These are phyloP conservation scores for Fonsecaea multimorphosa DNA, from an alignment of 2,329 filamentous ascomycete species.

Conservation along the genomic window DNA sequence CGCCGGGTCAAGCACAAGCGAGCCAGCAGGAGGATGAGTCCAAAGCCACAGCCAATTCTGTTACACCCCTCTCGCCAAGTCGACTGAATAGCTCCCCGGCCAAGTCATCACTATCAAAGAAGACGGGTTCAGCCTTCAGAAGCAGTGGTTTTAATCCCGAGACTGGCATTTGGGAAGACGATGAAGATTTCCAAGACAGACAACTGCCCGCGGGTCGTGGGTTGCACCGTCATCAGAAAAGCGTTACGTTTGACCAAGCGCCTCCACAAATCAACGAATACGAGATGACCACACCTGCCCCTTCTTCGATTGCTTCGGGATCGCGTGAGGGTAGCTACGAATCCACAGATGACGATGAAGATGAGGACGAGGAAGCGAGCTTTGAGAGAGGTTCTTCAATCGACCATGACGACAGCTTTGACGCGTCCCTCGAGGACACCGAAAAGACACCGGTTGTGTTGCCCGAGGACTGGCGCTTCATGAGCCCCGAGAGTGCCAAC, in stretches of 20 bases:
- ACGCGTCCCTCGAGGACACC: slow-evolving; percentile 91
- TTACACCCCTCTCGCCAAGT: slow-evolving; percentile 61
- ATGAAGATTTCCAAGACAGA: slow-evolving; percentile 65
- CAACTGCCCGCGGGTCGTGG: slow-evolving; percentile 69
- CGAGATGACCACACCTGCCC: slow-evolving; percentile 94
- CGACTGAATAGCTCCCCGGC: slow-evolving; percentile 78
- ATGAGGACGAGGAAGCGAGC: slow-evolving; percentile 74
- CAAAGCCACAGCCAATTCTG: slow-evolving; percentile 32
- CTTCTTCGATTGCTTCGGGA: slow-evolving; percentile 87
- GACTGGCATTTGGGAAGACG: slow-evolving; percentile 70
- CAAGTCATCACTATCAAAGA: slow-evolving; percentile 84
- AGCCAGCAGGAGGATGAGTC: slow-evolving; percentile 21
- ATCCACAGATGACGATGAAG: slow-evolving; percentile 70
- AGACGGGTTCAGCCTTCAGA: slow-evolving; percentile 57
- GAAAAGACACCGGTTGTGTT: slow-evolving; percentile 98
- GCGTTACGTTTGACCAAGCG: slow-evolving; percentile 93
- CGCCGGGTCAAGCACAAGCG: slow-evolving; percentile 54
- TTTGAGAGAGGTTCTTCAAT: slow-evolving; percentile 63
- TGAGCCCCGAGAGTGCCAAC: slow-evolving; percentile 69
- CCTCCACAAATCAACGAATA: slow-evolving; percentile 97
- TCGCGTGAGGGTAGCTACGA: slow-evolving; percentile 95
- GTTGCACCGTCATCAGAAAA: slow-evolving; percentile 87
- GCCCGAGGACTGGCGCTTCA: slow-evolving; percentile 90
- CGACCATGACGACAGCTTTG: slow-evolving; percentile 85
- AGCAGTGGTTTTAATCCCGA: slow-evolving; percentile 67